Evolutionary conservation across 148 eudicot species (phyloP).

Genomic region (Amaranthus cruentus): DNA sequence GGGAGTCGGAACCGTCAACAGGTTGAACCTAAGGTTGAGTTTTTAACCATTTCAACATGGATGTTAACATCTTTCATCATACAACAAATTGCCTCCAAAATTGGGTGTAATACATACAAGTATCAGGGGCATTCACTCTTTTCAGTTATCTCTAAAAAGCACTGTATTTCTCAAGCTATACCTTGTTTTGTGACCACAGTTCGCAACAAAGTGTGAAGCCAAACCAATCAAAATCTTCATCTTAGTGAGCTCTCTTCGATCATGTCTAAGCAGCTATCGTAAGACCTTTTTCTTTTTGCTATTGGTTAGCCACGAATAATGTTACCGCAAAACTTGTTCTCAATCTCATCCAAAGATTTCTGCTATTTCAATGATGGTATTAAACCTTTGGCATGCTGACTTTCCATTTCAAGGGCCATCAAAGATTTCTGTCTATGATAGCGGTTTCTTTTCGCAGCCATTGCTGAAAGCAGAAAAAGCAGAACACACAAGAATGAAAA

Average conservation of each 20-base stretch:
- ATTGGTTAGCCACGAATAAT: neutral
- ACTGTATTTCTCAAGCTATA: slow-evolving; percentile 12
- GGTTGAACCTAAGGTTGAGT: slow-evolving; percentile 6
- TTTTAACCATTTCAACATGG: slow-evolving; percentile 15
- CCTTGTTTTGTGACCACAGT: slow-evolving; percentile 14
- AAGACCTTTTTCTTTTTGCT: neutral
- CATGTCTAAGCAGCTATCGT: slow-evolving; percentile 13
- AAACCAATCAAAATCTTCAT: slow-evolving; percentile 20
- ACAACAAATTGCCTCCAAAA: slow-evolving; percentile 15
- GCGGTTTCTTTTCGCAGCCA: slow-evolving; percentile 85
- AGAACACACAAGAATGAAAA: neutral
- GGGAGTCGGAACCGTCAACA: slow-evolving; percentile 22
- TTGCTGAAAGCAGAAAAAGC: slow-evolving; percentile 40
- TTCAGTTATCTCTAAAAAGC: slow-evolving; percentile 18
- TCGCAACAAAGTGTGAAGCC: slow-evolving; percentile 20
- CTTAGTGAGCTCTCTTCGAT: slow-evolving; percentile 14
- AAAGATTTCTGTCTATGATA: slow-evolving; percentile 87
- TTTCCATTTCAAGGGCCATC: slow-evolving; percentile 93
- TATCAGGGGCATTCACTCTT: slow-evolving; percentile 21
- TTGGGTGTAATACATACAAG: slow-evolving; percentile 10
- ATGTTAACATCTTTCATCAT: slow-evolving; percentile 9
- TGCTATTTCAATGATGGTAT: slow-evolving; percentile 46
- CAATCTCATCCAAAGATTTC: neutral
- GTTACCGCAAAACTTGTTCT: slow-evolving; percentile 18
- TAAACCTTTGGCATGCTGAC: slow-evolving; percentile 94